Evolutionary conservation across 768 basidiomycete species (phyloP), one percentile per base, ranked within the genome.

Genomic region (Pluteus cervinus): DNA sequence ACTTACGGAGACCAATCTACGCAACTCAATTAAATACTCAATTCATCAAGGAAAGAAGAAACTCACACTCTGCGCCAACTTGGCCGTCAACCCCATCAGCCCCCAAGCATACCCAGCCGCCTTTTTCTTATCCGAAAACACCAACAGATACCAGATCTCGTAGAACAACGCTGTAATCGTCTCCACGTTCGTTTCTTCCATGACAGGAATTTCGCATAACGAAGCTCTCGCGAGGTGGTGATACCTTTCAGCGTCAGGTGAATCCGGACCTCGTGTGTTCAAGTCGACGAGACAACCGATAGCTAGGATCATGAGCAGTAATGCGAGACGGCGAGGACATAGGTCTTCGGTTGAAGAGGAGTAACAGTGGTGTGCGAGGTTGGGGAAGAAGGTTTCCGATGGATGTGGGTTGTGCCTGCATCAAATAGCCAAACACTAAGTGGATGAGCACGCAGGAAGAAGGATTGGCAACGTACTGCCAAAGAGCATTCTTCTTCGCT

Each of bases 71-170:
- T 79, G 78, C 11, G 76, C 75, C 28, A 81, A 54, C 52, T 81
- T 79, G 23, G 71, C 65, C 9, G 76, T 71, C 18, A 76, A 53
- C n/a, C 73, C 73, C 63, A 73, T 69, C 24, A 77, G 53, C 9
- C 68, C 71, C 71, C 70, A 75, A 4, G 70, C 70, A 56, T 70
- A 75, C 42, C 62, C 74, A 49, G 73, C 68, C 0, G 79, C 79
- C 52, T 78, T 79, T 48, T 76, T 81, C 55, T 76, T 72, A 55
- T 81, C 79, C 15, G 78, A 80, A 53, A 80, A 83, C 40, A 81
- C 76, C 26, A 80, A 57, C 34, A 83, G 62, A 49, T 78, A 83
- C 76, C 80, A 81, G 22, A 69, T 70, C 47, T 71, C 71, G 49
- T 79, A 79, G 47, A 82, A 81, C 49, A 81, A 60, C 10, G 60